These are phyloP conservation scores for Actinidia polygama DNA, from an alignment of 179 eudicot genomes.

Conservation along the genomic window DNA sequence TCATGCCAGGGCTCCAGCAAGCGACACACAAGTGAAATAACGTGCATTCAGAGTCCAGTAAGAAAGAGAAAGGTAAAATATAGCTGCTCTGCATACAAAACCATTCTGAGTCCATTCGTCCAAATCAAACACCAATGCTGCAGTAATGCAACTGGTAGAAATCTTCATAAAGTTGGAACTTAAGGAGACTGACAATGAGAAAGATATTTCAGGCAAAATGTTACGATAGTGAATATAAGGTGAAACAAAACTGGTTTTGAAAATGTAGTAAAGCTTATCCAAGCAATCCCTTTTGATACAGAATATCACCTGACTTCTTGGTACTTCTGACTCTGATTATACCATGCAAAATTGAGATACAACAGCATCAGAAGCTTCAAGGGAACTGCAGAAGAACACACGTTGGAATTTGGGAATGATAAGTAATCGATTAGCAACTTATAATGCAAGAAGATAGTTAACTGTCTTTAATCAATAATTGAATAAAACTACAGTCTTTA, in stretches of 20 bases:
- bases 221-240: not conserved
- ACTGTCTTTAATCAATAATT: too few species aligned
- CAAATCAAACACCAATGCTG: not conserved
- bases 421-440: too few species aligned
- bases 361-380: not conserved
- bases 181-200: not conserved
- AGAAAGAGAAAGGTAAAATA: not conserved
- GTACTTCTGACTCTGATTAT: not conserved
- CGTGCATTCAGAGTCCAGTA: not conserved
- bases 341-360: constrained; percentile 9
- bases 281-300: too few species aligned
- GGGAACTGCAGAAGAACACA: not conserved
- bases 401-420: not conserved
- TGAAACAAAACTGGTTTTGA: not conserved
- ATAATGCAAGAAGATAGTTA: too few species aligned
- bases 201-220: not conserved
- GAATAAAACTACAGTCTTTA: too few species aligned
- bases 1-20: not conserved
- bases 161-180: not conserved
- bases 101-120: not conserved
- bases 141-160: not conserved
- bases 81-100: not conserved
- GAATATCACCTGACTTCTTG: not conserved
- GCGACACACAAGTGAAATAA: not conserved
- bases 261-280: not conserved